Evolutionary conservation across 73 alveolate species (phyloP), one percentile per base, ranked within the genome.

Genomic region (Paramecium sonneborni): DNA sequence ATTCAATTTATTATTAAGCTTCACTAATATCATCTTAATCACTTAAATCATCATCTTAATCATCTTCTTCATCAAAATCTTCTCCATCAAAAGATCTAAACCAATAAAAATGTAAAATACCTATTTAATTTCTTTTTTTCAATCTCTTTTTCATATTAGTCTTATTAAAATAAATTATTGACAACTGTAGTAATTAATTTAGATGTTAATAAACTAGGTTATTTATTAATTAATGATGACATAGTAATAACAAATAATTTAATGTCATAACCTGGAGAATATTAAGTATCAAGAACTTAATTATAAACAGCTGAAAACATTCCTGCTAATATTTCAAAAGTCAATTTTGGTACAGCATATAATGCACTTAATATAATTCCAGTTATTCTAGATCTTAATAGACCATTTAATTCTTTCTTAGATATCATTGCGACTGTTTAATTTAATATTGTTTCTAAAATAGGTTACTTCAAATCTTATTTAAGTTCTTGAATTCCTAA

Each of bases 301-400:
- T 32, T 23, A 70, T 18, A 32, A 32, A 70, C 57, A 28, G 21
- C 26, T 28, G 30, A 7, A 28, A 28, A 70, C 57, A 70, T 70
- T 14, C 34, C 52, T 14, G 26, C 2, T 21, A 70, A 70, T 15
- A 70, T 5, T 28, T 28, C 37, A 8, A 1, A 28, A 21, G 86
- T 70, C 11, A 28, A 32, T 70, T 70, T 5, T 18, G 86, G 86
- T 10, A 70, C 24, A 1, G 57, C 3, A 70, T 70, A 70, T 7
- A 70, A 28, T 11, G 86, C 52, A 70, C 86, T 70, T 32, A 70
- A 70, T 32, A 70, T 32, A 21, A 70, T 70, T 28, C 86, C 86
- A 32, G 57, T 15, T 28, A 70, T 70, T 32, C 86, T 70, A 10
- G 58, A 28, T 70, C 32, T 70, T 15, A 70, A 6, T 4, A 18